A percentile compares a stretch with the other conserved stretches of the same genome.
phyloP scores from a whole-genome alignment of 805 yeast genomes.

The Schwanniomyces sp. region DNA sequence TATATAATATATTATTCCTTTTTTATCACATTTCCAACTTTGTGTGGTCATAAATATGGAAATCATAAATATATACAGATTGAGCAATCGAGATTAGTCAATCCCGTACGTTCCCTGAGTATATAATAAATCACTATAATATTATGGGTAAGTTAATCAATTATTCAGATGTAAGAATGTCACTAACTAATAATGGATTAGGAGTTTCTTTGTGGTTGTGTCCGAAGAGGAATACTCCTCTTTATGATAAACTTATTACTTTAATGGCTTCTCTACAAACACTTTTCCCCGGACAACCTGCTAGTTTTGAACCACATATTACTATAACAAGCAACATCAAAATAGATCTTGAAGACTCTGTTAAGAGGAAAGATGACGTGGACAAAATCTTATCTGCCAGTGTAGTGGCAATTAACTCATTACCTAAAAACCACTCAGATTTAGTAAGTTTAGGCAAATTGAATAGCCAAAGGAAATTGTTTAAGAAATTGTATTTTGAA shows the following conservation, averaged over 20 bases:
- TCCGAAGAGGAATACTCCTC: conserved; percentile 55
- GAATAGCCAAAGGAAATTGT: conserved; percentile 47
- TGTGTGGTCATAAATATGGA: too few relatives aligned
- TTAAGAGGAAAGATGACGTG: conserved; percentile 52
- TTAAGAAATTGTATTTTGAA: conserved; percentile 55
- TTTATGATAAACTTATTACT: conserved; percentile 56
- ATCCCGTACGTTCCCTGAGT: background rate
- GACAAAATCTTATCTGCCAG: conserved; percentile 58
- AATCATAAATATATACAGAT: background rate
- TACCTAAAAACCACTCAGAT: conserved; percentile 40
- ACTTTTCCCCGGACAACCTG: conserved; percentile 67
- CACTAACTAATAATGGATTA: conserved; percentile 12
- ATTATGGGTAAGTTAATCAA: conserved; percentile 7
- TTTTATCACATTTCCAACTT: too few relatives aligned
- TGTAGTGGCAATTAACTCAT: conserved; percentile 50
- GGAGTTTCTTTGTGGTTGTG: conserved; percentile 74
- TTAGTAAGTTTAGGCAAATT: conserved; percentile 43
- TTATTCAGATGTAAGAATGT: background rate
- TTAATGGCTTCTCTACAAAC: conserved; percentile 66
- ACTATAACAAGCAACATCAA: conserved; percentile 67
- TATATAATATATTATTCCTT: too few relatives aligned
- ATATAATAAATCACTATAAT: background rate
- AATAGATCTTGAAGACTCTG: conserved; percentile 35
- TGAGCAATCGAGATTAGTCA: background rate
- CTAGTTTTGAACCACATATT: conserved; percentile 71